Base-by-base conservation (phyloP, 2,329 filamentous ascomycete genomes). In the Monilinia laxa region DNA sequence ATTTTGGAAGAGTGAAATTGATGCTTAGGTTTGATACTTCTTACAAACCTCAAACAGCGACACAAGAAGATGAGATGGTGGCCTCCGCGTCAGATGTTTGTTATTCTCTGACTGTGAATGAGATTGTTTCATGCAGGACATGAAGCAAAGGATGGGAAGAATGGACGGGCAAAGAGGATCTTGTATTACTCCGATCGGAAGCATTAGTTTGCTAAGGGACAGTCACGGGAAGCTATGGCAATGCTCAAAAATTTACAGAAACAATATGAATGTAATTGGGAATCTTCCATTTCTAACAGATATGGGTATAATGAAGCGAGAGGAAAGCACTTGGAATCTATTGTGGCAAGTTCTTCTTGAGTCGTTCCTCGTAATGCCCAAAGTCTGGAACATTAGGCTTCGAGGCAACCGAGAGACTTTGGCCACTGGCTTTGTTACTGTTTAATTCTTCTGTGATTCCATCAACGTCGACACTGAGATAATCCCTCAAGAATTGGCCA, bases 391-490 rank as follows among this genome's bases (percentile, higher is more conserved):
- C 38, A 45, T 49, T 38, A n/a, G 58, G 28, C n/a, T 38, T 23
- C 23, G 64, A 45, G 42, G 64, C 25, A 5, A 52, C 4, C 11
- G 31, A 54, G 38, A 38, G 6, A 25, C 14, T 52, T 54, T 53
- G 56, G 25, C 64, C 35, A 60, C 52, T 25, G 53, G 65, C n/a
- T 55, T 56, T 65, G 10, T 62, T 47, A 18, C 23, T 42, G 20
- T 54, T 56, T 23, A 67, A 80, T 77, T 95, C 88, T 74, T 86
- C 81, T 0, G 93, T 97, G 65, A 98, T 87, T 42, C 82, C 82
- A 1, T 91, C 85, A 1, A 97, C 86, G 75, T 97, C 89, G 1
- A 98, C 86, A 59, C 85, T 85, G 0, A 99, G 84, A 75, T 95
- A 99, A 11, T 87, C 81, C 10, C 87, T 82, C 67, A 99, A 79